phyloP scores from a whole-genome alignment of 2,329 filamentous ascomycete genomes.

The Fusarium cicatricum region DNA sequence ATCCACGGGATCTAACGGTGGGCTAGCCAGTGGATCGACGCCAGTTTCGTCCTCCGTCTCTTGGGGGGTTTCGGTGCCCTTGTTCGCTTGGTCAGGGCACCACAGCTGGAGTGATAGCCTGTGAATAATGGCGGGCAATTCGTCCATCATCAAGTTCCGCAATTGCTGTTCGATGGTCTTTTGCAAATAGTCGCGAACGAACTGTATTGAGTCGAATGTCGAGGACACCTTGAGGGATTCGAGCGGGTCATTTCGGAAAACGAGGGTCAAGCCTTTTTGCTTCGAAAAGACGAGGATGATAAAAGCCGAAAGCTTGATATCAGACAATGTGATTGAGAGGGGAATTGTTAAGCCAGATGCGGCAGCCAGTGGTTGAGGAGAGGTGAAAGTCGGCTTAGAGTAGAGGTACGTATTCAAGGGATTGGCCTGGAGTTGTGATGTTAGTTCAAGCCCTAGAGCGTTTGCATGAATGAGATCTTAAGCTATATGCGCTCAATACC shows the following conservation, averaged over 20 bases:
- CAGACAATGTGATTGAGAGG: conserved; percentile 94
- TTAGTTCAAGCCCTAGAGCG: conserved; percentile 52
- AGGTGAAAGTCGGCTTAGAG: conserved; percentile 91
- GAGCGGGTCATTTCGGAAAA: conserved; percentile 97
- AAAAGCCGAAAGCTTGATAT: conserved; percentile 95
- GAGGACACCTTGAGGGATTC: conserved; percentile 98
- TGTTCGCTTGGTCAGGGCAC: conserved; percentile 78
- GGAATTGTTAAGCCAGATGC: conserved; percentile 94
- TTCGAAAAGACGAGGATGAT: conserved; percentile 98
- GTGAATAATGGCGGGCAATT: conserved; percentile 95
- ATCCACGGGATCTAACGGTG: conserved; percentile 84
- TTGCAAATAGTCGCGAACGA: conserved; percentile 96
- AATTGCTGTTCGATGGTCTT: conserved; percentile 95
- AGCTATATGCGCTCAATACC: conserved; percentile 20
- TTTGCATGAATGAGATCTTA: conserved; percentile 34
- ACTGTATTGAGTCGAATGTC: conserved; percentile 98
- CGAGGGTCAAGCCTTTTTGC: conserved; percentile 94
- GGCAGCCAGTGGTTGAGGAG: conserved; percentile 89
- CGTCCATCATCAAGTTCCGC: conserved; percentile 95
- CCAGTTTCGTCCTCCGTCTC: conserved; percentile 65
- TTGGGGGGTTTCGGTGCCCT: conserved; percentile 58
- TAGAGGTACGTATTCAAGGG: conserved; percentile 95
- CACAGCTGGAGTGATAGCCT: conserved; percentile 86
- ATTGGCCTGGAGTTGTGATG: conserved; percentile 73
- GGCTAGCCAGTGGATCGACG: conserved; percentile 82